Evolutionary conservation across 495 filamentous ascomycete species (phyloP), one percentile per base, ranked within the genome.

Genomic region (Rhypophila decipiens): DNA sequence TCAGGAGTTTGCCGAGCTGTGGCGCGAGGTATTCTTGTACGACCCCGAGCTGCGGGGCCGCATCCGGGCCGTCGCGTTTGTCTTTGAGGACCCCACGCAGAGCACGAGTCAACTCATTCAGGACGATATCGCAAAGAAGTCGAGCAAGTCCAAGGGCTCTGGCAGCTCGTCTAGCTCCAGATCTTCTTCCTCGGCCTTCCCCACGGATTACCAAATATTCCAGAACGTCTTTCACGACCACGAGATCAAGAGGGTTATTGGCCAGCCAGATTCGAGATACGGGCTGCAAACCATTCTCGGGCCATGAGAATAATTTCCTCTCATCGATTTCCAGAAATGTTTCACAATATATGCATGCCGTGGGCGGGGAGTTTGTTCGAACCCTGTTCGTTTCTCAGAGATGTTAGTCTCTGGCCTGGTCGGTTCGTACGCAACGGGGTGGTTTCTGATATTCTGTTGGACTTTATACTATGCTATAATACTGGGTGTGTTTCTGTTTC

Each of bases 31-130:
- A 2, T 67, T 86, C 2, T 78, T 84, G 39, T 72, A 76, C 42
- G 79, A 85, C 44, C 67, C 72, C 0, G 84, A 88, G 51, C 80
- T 88, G 39, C 62, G 69, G n/a, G 83, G 84, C 21, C 75, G 77
- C 44, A 85, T 89, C 57, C 60, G 70, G 24, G 82, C 82, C 52
- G 75, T 86, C 5, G 79, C 85, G 1, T 88, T 89, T 58, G 83
- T 84, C 2, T 81, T 89, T 50, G 83, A 74, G 53, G 72, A 76
- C 47, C 56, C 56, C 18, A 46, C 37, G 47, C 70, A 72, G 53
- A 70, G 64, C 57, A 76, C 72, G 0, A 48, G 63, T 11, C 64
- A 62, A 44, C 46, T 72, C 24, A 76, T 76, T 35, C 52, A 69
- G 11, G 69, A 76, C 34, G 72, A 76, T 24, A 63, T 74, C 12